Evolutionary conservation across 805 yeast species (phyloP).

Genomic region (Saccharomycopsis synnaedendra): DNA sequence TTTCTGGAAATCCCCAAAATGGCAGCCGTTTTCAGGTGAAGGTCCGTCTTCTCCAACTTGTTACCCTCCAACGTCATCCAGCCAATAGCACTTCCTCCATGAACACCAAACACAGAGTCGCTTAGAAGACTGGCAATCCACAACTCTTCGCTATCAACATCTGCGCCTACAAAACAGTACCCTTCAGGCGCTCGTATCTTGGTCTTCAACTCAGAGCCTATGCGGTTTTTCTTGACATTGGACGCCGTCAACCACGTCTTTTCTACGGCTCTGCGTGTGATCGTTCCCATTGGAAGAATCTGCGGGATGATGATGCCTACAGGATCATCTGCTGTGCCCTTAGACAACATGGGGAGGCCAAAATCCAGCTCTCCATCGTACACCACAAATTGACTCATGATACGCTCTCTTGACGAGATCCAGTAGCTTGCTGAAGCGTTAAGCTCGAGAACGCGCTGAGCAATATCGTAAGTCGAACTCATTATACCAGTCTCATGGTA

Average conservation of each 20-base stretch:
- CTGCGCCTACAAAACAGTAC: constrained; percentile 92
- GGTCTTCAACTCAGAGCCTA: constrained; percentile 91
- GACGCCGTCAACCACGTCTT: constrained; percentile 97
- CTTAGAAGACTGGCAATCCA: constrained; percentile 97
- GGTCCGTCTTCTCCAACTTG: constrained; percentile 81
- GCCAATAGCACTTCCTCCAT: constrained; percentile 94
- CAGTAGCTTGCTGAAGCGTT: constrained; percentile 82
- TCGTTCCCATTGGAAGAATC: constrained; percentile 88
- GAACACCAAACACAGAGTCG: constrained; percentile 77
- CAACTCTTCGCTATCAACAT: constrained; percentile 94
- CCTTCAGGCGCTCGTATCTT: constrained; percentile 81
- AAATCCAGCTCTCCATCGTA: constrained; percentile 24
- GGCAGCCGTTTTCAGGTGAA: constrained; percentile 87
- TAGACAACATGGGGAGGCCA: constrained; percentile 3
- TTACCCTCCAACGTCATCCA: constrained; percentile 99
- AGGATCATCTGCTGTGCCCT: constrained; percentile 17
- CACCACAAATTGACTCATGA: constrained; percentile 77
- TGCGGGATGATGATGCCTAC: constrained; percentile 77
- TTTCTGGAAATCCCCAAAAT: constrained; percentile 82
- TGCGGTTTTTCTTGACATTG: constrained; percentile 72
- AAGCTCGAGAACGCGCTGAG: constrained; percentile 66
- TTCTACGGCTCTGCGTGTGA: constrained; percentile 93
- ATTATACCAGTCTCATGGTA: constrained; percentile 66
- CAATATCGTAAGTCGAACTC: constrained; percentile 59
- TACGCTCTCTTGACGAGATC: constrained; percentile 83